These are phyloP conservation scores for Cyberlindnera veronae DNA, from an alignment of 805 yeast species.

Conservation along the genomic window DNA sequence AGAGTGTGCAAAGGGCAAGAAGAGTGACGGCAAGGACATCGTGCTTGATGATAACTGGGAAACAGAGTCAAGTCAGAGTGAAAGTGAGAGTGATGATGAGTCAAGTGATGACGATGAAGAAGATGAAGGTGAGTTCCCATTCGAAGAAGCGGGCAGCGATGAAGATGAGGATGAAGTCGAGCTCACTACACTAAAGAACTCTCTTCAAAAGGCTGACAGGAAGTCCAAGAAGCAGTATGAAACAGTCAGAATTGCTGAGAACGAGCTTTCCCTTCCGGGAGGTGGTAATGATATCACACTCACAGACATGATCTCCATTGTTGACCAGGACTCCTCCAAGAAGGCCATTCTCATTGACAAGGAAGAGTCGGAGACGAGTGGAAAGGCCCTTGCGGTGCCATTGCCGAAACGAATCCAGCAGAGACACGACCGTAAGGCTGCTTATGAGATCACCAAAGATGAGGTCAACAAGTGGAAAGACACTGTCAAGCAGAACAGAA, in stretches of 20 bases:
- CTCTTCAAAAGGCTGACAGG: conserved; percentile 34
- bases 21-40: conserved; percentile 22
- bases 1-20: conserved; percentile 23
- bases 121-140: conserved; percentile 38
- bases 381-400: conserved; percentile 67
- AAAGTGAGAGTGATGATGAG: conserved; percentile 26
- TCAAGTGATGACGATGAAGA: conserved; percentile 24
- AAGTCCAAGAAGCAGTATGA: conserved; percentile 46
- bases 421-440: conserved; percentile 82
- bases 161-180: conserved; percentile 47
- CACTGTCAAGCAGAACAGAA: conserved; percentile 69
- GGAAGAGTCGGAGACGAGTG: conserved; percentile 32
- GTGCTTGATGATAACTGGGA: conserved; percentile 19
- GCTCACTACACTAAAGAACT: conserved; percentile 45
- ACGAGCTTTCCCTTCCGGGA: conserved; percentile 66
- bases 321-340: conserved; percentile 46
- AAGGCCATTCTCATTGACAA: conserved; percentile 46
- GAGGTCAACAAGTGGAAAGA: conserved; percentile 91
- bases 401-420: conserved; percentile 82
- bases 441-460: conserved; percentile 82
- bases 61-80: conserved; percentile 26
- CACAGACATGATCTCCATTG: conserved; percentile 71
- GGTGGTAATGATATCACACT: conserved; percentile 56
- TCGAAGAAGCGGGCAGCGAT: conserved; percentile 34
- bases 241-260: conserved; percentile 56